phyloP scores from a whole-genome alignment of 176 grass and related monocot genomes.

The Oryza nivara region DNA sequence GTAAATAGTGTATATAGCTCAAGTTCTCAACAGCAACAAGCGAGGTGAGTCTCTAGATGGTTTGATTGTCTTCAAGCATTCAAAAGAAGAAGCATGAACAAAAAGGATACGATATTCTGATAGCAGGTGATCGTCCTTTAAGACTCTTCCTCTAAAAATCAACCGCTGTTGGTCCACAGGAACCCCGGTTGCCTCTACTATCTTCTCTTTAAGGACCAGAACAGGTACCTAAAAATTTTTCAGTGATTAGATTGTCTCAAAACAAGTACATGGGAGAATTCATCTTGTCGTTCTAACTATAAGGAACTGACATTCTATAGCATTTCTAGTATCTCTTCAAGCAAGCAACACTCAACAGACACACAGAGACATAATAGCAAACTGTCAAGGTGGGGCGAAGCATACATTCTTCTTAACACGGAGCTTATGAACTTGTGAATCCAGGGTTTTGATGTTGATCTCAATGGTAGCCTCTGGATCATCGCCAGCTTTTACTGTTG shows the following conservation, averaged over 20 bases:
- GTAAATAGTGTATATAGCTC: not conserved
- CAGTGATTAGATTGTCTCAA: conserved; percentile 2
- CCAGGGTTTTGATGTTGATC: conserved; percentile 93
- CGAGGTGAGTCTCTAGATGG: not conserved
- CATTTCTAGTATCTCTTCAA: not conserved
- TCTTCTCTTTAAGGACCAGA: conserved; percentile 71
- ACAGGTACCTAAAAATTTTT: conserved; percentile 58
- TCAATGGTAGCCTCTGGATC: conserved; percentile 56
- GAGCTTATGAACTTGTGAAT: conserved; percentile 77
- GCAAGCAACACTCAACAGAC: not conserved
- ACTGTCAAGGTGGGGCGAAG: not conserved
- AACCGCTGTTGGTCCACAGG: conserved; percentile 83
- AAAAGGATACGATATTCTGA: conserved; percentile 96
- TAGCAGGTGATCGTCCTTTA: conserved; percentile 81
- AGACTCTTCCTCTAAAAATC: conserved; percentile 90
- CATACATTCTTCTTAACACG: conserved; percentile 61
- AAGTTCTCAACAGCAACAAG: not conserved
- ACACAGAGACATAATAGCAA: not conserved
- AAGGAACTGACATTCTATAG: not conserved
- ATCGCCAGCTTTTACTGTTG: conserved; percentile 32
- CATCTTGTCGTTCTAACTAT: not conserved
- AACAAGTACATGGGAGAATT: not conserved
- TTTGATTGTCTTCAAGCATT: not conserved
- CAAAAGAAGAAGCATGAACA: not conserved
- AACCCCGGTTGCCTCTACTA: conserved; percentile 53